A percentile compares a stretch with the other conserved stretches of the same genome.
These are phyloP conservation scores for Gnomoniopsis sp. DNA, from an alignment of 2,329 filamentous ascomycete species.

Conservation along the genomic window DNA sequence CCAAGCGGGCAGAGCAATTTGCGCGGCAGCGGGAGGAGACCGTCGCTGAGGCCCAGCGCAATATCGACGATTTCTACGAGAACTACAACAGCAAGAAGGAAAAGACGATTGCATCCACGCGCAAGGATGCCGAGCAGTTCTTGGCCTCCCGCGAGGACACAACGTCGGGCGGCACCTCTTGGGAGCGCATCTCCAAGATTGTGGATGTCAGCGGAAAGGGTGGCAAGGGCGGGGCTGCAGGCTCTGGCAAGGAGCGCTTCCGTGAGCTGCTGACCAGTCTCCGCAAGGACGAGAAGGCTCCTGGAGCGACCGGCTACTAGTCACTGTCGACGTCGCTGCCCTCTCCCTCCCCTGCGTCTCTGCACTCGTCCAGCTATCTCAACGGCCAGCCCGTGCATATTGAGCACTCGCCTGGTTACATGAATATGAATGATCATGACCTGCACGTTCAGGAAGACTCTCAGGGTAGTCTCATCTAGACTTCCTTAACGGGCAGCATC, in stretches of 20 bases:
- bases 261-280: slow-evolving; percentile 83
- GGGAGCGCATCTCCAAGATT: slow-evolving; percentile 96
- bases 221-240: slow-evolving; percentile 76
- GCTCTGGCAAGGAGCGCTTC: slow-evolving; percentile 94
- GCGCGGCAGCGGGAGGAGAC: slow-evolving; percentile 80
- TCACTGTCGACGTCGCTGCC: slow-evolving; percentile 13
- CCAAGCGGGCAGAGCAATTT: slow-evolving; percentile 82
- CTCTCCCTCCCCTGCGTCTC: slow-evolving; percentile 11
- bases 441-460: slow-evolving; percentile 16
- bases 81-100: slow-evolving; percentile 99
- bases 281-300: slow-evolving; percentile 88
- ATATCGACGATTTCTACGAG: slow-evolving; percentile 98
- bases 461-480: slow-evolving; percentile 17
- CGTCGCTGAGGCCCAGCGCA: slow-evolving; percentile 82
- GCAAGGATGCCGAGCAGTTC: slow-evolving; percentile 91
- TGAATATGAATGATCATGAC: not conserved
- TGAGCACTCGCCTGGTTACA: not conserved
- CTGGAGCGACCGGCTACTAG: slow-evolving; percentile 54
- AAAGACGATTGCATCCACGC: slow-evolving; percentile 83
- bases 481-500: not conserved
- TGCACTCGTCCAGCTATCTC: slow-evolving; percentile 1
- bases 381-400: not conserved
- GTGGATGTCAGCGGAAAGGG: slow-evolving; percentile 98
- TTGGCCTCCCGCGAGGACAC: slow-evolving; percentile 86
- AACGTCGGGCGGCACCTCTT: slow-evolving; percentile 90